A percentile compares a stretch with the other conserved stretches of the same genome.
These are phyloP conservation scores for Wickerhamiella vanderwaltii DNA, from an alignment of 805 yeast genomes.

Conservation along the genomic window DNA sequence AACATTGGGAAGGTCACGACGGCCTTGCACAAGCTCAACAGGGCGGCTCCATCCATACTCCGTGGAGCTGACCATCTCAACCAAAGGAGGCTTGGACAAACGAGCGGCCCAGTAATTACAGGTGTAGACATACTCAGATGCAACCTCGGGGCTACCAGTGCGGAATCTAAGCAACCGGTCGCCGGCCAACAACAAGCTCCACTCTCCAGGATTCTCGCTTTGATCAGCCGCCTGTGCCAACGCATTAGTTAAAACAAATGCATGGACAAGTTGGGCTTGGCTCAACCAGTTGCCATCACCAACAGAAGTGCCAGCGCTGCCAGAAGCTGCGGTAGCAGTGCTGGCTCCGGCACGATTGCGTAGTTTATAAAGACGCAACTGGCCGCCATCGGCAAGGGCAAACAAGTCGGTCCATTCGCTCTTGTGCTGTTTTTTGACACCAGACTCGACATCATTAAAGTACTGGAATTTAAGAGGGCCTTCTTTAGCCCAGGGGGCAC, in stretches of 20 bases:
- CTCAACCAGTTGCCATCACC: slow-evolving; percentile 64
- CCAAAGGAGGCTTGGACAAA: slow-evolving; percentile 64
- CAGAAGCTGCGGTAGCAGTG: background rate
- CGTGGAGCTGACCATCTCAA: slow-evolving; percentile 54
- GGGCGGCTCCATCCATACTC: slow-evolving; percentile 65
- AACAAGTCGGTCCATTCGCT: slow-evolving; percentile 39
- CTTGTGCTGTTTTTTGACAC: slow-evolving; percentile 22
- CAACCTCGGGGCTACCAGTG: slow-evolving; percentile 55
- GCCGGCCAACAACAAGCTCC: slow-evolving; percentile 47
- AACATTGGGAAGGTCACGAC: slow-evolving; percentile 2
- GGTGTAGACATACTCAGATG: slow-evolving; percentile 57
- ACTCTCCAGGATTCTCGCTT: slow-evolving; percentile 30
- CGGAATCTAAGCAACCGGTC: slow-evolving; percentile 41
- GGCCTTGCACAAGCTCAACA: slow-evolving; percentile 12
- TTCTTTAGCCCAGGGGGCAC: slow-evolving; percentile 71
- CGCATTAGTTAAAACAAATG: slow-evolving; percentile 38
- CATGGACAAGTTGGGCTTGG: slow-evolving; percentile 45
- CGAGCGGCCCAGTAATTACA: slow-evolving; percentile 89
- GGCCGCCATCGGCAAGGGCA: slow-evolving; percentile 59
- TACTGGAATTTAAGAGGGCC: slow-evolving; percentile 36
- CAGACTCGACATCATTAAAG: slow-evolving; percentile 26
- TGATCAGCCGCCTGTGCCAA: slow-evolving; percentile 31
- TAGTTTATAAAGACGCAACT: slow-evolving; percentile 45
- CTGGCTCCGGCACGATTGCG: slow-evolving; percentile 17
- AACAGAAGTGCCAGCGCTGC: slow-evolving; percentile 20